Evolutionary conservation across 352 stramenopile species (phyloP), one percentile per base, ranked within the genome.

Genomic region (Globisporangium splendens): DNA sequence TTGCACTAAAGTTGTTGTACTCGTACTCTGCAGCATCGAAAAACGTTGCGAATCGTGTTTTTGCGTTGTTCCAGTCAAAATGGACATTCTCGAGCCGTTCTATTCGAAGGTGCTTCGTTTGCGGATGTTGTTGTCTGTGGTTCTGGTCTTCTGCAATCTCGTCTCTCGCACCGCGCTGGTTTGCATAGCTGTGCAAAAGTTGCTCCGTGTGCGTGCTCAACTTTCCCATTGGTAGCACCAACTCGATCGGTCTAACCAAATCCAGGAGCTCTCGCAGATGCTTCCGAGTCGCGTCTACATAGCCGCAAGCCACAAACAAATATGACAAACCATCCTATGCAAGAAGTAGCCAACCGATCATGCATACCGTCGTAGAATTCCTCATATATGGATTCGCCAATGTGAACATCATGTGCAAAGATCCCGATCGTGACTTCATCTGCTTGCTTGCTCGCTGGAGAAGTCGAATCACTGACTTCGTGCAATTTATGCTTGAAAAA

Each of bases 351-450:
- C 5, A 15, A 28, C 24, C 49, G 1, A 31, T 15, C 12, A 17
- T 49, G 28, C 46, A 21, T 61, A 84, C 75, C 72, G 41, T 84
- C 75, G 35, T 81, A 55, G 46, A 84, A 78, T 28, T 84, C 72
- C 7, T 77, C 67, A 38, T 77, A 77, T 22, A 71, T 59, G 33
- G 59, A 59, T 14, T 79, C 70, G n/a, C 75, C 75, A 42, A 64
- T 70, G 31, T 84, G 75, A 0, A 79, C 46, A 28, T 84, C 72
- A 21, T 84, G 65, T 15, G 73, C 61, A 13, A 76, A 68, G 15
- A 77, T 11, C 0, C 71, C 71, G 46, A 76, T 69, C 6, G 42
- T 61, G 50, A 79, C 59, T 8, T 73, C 54, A 21, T 72, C 20
- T 14, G 44, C 35, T 6, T 61, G 65, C 10, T 66, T 58, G 22